Evolutionary conservation across 2,329 filamentous ascomycete genomes (phyloP).

Genomic region (Proliferodiscus dingleyae): DNA sequence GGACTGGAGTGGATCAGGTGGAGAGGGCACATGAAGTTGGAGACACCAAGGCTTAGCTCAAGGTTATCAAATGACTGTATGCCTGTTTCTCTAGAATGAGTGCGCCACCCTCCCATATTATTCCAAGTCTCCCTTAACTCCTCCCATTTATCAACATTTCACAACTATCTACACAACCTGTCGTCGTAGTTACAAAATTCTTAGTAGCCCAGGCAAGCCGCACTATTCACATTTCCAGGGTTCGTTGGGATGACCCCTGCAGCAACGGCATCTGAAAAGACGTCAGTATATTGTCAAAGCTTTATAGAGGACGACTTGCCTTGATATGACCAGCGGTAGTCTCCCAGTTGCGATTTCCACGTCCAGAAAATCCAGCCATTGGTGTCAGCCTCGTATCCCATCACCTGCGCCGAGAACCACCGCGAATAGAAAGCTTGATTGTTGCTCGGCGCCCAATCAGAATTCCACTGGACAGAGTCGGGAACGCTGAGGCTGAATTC

Average conservation of each 20-base stretch:
- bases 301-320: constrained; percentile 8
- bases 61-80: background rate
- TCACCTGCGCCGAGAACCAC: constrained; percentile 54
- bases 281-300: background rate
- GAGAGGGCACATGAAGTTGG: constrained; percentile 2
- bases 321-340: constrained; percentile 48
- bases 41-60: background rate
- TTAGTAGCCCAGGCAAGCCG: constrained; percentile 12
- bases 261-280: constrained; percentile 30
- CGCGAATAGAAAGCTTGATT: constrained; percentile 46
- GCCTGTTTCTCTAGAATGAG: background rate
- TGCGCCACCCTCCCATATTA: no score
- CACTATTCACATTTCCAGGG: constrained; percentile 7
- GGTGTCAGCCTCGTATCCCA: constrained; percentile 45
- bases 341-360: constrained; percentile 49
- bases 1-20: background rate
- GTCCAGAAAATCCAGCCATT: constrained; percentile 57
- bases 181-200: background rate
- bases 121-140: background rate
- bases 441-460: constrained; percentile 39
- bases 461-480: constrained; percentile 41
- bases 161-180: background rate
- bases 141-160: background rate
- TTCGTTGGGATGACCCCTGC: constrained; percentile 37
- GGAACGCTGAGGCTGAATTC: constrained; percentile 54